Evolutionary conservation across 805 yeast species (phyloP).

Genomic region (Ogataea wickerhamii): DNA sequence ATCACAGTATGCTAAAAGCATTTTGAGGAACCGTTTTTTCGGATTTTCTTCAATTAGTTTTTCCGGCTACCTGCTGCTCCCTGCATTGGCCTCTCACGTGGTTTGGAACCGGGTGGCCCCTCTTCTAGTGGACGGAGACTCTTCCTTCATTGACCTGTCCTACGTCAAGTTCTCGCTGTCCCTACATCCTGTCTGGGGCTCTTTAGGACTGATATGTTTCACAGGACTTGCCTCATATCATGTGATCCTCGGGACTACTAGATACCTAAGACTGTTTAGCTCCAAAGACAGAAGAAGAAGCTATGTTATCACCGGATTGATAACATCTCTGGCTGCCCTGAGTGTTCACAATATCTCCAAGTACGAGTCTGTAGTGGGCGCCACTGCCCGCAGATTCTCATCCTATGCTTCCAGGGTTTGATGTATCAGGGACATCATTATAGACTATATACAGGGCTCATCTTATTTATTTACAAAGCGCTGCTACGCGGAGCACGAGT

Average conservation of each 20-base stretch:
- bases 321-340: conserved; percentile 36
- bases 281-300: conserved; percentile 41
- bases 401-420: conserved; percentile 8
- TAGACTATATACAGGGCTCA: conserved; percentile 7
- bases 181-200: conserved; percentile 4
- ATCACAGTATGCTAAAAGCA: background rate
- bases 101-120: conserved; percentile 49
- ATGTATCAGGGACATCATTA: background rate
- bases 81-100: conserved; percentile 45
- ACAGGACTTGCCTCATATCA: conserved; percentile 48
- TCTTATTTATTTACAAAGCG: background rate
- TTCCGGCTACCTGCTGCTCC: conserved; percentile 54
- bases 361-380: conserved; percentile 22
- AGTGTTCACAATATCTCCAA: conserved; percentile 31
- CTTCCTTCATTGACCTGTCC: conserved; percentile 50
- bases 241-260: conserved; percentile 48
- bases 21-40: conserved; percentile 24
- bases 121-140: conserved; percentile 57
- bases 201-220: conserved; percentile 34
- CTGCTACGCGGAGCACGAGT: conserved; percentile 34
- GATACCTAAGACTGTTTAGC: conserved; percentile 41
- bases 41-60: conserved; percentile 57
- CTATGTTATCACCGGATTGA: conserved; percentile 37
- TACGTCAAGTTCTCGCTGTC: conserved; percentile 43
- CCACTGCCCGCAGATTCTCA: conserved; percentile 21